phyloP scores from a whole-genome alignment of 1,139 yeast species.

The Yamadazyma mexicana region DNA sequence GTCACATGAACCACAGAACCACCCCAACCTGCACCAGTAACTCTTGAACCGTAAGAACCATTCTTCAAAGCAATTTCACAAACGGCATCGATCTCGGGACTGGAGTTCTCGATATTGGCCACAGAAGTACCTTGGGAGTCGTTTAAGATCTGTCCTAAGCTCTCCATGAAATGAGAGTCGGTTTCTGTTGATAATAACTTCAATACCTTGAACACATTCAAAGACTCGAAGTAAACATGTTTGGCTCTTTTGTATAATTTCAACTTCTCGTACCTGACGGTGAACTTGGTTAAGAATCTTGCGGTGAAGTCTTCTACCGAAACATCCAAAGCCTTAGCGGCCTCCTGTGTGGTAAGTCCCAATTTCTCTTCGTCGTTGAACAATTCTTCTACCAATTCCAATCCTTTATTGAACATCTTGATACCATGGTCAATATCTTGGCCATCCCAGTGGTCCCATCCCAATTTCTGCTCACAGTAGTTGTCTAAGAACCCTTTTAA shows the following conservation, averaged over 20 bases:
- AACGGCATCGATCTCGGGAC: slow-evolving; percentile 55
- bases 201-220: slow-evolving; percentile 56
- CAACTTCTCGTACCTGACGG: slow-evolving; percentile 56
- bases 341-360: slow-evolving; percentile 55
- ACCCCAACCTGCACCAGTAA: slow-evolving; percentile 85
- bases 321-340: slow-evolving; percentile 45
- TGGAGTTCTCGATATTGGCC: slow-evolving; percentile 50
- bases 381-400: slow-evolving; percentile 42
- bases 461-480: slow-evolving; percentile 36
- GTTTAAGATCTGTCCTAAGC: slow-evolving; percentile 58
- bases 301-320: slow-evolving; percentile 42
- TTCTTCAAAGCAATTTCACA: slow-evolving; percentile 53
- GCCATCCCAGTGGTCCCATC: slow-evolving; percentile 47
- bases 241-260: slow-evolving; percentile 59
- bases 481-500: slow-evolving; percentile 64
- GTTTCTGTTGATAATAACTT: slow-evolving; percentile 28
- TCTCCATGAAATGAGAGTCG: slow-evolving; percentile 28
- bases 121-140: slow-evolving; percentile 56
- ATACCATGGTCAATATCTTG: slow-evolving; percentile 46
- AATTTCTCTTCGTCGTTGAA: slow-evolving; percentile 30
- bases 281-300: slow-evolving; percentile 52
- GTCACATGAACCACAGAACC: slow-evolving; percentile 72
- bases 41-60: slow-evolving; percentile 67
- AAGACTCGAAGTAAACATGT: slow-evolving; percentile 66
- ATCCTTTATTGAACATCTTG: slow-evolving; percentile 37